Evolutionary conservation across 805 yeast genomes (phyloP), one percentile per base, ranked within the genome.

Genomic region (Sugiyamaella smithiae): DNA sequence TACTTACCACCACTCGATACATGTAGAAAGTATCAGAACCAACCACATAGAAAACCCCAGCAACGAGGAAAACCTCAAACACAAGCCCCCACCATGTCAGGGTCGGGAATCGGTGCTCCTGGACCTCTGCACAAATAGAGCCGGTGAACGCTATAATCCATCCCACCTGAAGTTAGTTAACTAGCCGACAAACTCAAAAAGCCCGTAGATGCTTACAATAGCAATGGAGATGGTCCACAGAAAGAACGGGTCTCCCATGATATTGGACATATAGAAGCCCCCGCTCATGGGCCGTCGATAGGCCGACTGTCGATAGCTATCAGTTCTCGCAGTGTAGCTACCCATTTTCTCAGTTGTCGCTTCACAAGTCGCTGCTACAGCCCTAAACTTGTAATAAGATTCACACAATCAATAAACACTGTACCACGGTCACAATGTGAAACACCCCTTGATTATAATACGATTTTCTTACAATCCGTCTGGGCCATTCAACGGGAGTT

Each of bases 21-120:
- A 78, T 73, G 62, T 85, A 88, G 51, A 88, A 72, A 38, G 80
- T 68, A 66, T 85, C 83, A 59, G 68, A 69, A 64, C 81, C 62
- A 65, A 75, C 67, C 77, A 88, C 54, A 80, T 71, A 48, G 73
- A 58, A 36, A 75, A 74, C 51, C 78, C 73, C 64, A 4, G 80
- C 57, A 17, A 85, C 74, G 36, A 88, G 57, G 25, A 87, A 53
- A 17, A 89, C 70, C 67, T 91, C 82, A 62, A 80, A 93, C 1
- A 85, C 90, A 4, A 93, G 66, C 1, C 95, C 96, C 99, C 99
- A 93, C 99, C 99, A 91, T 3, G 93, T 80, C 67, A 91, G 85
- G 55, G 80, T 78, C 1, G 97, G 97, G 62, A 84, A 88, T 4
- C 67, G 56, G 12, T 67, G 65, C 22, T 57, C 49, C 16, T 66